Conservation (phyloP, 495 filamentous ascomycete species). For the Hypoxylon trugodes region DNA sequence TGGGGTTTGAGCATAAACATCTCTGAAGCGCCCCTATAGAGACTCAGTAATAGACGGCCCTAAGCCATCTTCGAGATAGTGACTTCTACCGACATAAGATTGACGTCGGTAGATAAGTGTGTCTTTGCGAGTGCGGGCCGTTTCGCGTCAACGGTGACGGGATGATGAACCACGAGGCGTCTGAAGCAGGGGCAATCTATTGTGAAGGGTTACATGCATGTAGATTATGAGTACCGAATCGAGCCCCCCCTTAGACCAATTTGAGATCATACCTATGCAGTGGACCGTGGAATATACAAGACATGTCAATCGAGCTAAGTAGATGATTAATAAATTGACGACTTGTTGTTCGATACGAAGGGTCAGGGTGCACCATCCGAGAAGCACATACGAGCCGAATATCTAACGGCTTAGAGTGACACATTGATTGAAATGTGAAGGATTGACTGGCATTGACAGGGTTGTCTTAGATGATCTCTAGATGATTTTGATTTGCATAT, state of each 20-base stretch:
- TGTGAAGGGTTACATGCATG: conserved; percentile 37
- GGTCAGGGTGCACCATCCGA: conserved; percentile 45
- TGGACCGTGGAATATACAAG: conserved; percentile 13
- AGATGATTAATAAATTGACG: conserved; percentile 27
- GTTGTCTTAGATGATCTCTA: conserved; percentile 29
- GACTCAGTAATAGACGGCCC: background rate
- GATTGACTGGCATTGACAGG: conserved; percentile 5
- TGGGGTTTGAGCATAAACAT: conserved; percentile 3
- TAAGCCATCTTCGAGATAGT: background rate
- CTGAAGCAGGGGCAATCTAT: conserved; percentile 15
- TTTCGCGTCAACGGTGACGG: conserved; percentile 13
- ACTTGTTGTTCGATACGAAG: conserved; percentile 4
- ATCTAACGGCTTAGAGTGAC: conserved; percentile 31
- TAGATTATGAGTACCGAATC: conserved; percentile 28
- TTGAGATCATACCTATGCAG: conserved; percentile 24
- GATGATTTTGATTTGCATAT: too few relatives aligned
- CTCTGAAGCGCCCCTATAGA: conserved; percentile 7
- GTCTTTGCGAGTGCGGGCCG: conserved; percentile 7
- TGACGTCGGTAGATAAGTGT: conserved; percentile 17
- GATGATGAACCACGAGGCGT: background rate
- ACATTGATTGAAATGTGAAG: conserved; percentile 20
- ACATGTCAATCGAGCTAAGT: conserved; percentile 4
- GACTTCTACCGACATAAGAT: conserved; percentile 3
- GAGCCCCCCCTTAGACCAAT: conserved; percentile 5
- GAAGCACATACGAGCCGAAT: conserved; percentile 5